Conservation (phyloP, 116 monocot genomes). For the Zostera marina region DNA sequence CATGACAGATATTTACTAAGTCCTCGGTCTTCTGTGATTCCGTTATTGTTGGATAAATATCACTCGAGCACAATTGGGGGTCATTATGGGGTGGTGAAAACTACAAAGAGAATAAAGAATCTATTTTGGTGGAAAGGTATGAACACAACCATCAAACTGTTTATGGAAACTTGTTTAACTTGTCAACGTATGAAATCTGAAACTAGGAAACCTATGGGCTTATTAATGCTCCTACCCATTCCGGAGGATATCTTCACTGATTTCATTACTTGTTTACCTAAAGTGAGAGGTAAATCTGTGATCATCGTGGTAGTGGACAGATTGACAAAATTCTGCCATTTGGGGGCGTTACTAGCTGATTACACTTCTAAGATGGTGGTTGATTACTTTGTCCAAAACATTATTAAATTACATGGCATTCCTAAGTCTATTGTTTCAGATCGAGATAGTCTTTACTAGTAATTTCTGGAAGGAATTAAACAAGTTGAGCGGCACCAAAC, state of each 20-base stretch:
- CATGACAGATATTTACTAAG: too few species aligned
- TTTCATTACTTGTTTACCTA: not conserved
- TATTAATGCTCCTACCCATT: not conserved
- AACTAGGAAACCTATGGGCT: not conserved
- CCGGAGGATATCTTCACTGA: not conserved
- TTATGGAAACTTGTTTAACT: not conserved
- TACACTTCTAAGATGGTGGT: too few species aligned
- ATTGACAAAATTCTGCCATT: not conserved
- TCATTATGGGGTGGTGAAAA: not conserved
- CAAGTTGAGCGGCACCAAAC: too few species aligned
- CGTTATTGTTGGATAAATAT: too few species aligned
- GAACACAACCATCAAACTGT: not conserved
- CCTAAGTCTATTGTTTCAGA: too few species aligned
- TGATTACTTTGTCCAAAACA: too few species aligned
- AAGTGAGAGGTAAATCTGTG: not conserved
- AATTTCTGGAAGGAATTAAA: too few species aligned
- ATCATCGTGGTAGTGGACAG: slow-evolving; percentile 5
- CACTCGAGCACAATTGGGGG: not conserved
- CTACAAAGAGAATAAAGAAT: not conserved
- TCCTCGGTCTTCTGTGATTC: too few species aligned
- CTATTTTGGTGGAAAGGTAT: not conserved
- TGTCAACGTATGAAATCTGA: not conserved
- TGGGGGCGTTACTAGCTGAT: too few species aligned
- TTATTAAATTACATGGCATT: too few species aligned
- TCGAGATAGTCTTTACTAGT: too few species aligned